Percentiles rank a stretch among this genome's conserved stretches.
These are phyloP conservation scores for Euphorbia peplus DNA, from an alignment of 345 rosid species.

Conservation along the genomic window DNA sequence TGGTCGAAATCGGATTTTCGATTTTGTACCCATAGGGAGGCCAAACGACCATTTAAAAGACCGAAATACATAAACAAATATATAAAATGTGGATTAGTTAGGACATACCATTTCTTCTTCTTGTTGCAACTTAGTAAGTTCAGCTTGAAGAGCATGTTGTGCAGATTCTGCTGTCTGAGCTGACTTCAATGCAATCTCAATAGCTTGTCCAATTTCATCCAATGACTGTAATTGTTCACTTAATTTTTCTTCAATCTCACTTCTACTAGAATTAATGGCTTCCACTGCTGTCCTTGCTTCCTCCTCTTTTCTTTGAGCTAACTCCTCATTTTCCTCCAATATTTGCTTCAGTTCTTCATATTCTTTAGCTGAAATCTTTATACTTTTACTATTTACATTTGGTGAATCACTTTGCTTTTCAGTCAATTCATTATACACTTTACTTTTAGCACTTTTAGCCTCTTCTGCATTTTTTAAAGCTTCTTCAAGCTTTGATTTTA, in stretches of 20 bases:
- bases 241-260: slow-evolving; percentile 42
- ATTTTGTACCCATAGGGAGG: too few relatives aligned
- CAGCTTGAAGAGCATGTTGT: slow-evolving; percentile 51
- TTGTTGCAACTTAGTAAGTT: slow-evolving; percentile 61
- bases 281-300: slow-evolving; percentile 45
- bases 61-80: background rate
- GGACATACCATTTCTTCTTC: background rate
- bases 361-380: slow-evolving; percentile 54
- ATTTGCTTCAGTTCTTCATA: slow-evolving; percentile 49
- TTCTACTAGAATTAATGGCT: slow-evolving; percentile 40
- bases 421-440: slow-evolving; percentile 51
- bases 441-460: slow-evolving; percentile 55
- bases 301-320: slow-evolving; percentile 45
- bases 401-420: slow-evolving; percentile 20
- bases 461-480: slow-evolving; percentile 43
- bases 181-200: slow-evolving; percentile 65
- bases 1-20: too few relatives aligned
- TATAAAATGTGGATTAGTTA: background rate
- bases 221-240: slow-evolving; percentile 50
- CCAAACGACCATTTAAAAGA: too few relatives aligned
- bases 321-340: slow-evolving; percentile 42
- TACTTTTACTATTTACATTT: slow-evolving; percentile 28
- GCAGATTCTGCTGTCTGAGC: slow-evolving; percentile 72
- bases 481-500: slow-evolving; percentile 44
- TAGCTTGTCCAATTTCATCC: slow-evolving; percentile 65